Evolutionary conservation across 2,329 filamentous ascomycete species (phyloP).

Genomic region (Hypoxylon sp.): DNA sequence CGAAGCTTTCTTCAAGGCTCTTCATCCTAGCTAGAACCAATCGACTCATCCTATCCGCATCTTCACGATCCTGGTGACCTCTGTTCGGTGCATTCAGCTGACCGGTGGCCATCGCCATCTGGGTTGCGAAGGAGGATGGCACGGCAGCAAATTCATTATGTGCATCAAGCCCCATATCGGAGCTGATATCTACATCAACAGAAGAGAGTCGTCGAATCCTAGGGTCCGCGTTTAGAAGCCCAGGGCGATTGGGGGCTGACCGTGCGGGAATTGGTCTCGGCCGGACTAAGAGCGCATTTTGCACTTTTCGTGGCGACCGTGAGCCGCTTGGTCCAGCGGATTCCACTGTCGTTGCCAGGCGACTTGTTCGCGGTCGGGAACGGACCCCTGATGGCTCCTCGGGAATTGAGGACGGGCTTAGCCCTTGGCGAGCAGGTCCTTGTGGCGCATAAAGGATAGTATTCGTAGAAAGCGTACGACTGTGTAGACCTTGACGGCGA

Average conservation of each 20-base stretch:
- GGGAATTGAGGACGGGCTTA: constrained; percentile 60
- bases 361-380: constrained; percentile 55
- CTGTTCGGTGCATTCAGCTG: constrained; percentile 62
- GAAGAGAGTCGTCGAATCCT: constrained; percentile 67
- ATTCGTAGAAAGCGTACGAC: constrained; percentile 80
- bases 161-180: constrained; percentile 74
- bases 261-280: constrained; percentile 70
- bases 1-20: constrained; percentile 89
- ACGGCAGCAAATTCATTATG: constrained; percentile 73
- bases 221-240: constrained; percentile 66
- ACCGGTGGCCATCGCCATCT: constrained; percentile 80
- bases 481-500: constrained; percentile 66
- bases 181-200: constrained; percentile 79
- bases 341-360: constrained; percentile 54
- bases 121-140: constrained; percentile 82
- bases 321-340: constrained; percentile 55
- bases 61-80: constrained; percentile 53
- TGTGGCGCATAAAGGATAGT: constrained; percentile 87
- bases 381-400: constrained; percentile 52
- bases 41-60: constrained; percentile 78
- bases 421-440: constrained; percentile 52
- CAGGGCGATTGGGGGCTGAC: constrained; percentile 67
- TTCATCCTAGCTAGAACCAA: constrained; percentile 92
- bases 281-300: constrained; percentile 58
- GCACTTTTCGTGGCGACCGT: constrained; percentile 62